A percentile compares a stretch with the other conserved stretches of the same genome.
Conservation (phyloP, 202 grass and related monocot genomes). For the Bolboschoenoplectus hybrid region DNA sequence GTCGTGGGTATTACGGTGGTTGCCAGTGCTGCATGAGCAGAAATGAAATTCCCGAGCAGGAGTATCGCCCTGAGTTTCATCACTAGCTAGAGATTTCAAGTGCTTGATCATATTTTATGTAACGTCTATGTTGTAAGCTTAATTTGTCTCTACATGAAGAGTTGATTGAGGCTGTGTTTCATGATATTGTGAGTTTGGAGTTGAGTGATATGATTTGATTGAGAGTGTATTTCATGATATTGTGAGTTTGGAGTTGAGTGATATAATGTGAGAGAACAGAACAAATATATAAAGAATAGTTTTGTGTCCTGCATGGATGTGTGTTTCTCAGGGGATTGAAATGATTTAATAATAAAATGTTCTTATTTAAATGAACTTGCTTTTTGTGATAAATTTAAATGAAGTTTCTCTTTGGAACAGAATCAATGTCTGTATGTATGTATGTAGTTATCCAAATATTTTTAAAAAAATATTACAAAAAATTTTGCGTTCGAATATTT, state of each 20-base stretch:
- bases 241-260: not conserved
- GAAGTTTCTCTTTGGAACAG: no score
- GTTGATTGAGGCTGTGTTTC: no score
- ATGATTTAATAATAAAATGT: no score
- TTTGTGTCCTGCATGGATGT: not conserved
- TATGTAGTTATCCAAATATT: no score
- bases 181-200: not conserved
- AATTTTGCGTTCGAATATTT: no score
- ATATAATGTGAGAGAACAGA: not conserved
- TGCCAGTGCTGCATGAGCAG: not conserved
- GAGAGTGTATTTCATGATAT: no score
- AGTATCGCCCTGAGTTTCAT: not conserved
- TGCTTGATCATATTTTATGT: not conserved
- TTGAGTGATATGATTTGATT: not conserved
- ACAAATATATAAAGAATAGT: not conserved
- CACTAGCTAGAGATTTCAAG: not conserved
- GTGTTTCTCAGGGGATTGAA: not conserved
- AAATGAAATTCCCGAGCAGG: slow-evolving; percentile 18
- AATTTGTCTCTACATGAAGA: no score
- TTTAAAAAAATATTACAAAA: no score
- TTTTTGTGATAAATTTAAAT: no score
- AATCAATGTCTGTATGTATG: no score
- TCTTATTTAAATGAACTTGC: no score
- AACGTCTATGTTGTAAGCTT: not conserved
- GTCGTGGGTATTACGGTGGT: slow-evolving; percentile 16